Evolutionary conservation across 78 protist genomes (phyloP).

Genomic region (Dictyostelium purpureum): DNA sequence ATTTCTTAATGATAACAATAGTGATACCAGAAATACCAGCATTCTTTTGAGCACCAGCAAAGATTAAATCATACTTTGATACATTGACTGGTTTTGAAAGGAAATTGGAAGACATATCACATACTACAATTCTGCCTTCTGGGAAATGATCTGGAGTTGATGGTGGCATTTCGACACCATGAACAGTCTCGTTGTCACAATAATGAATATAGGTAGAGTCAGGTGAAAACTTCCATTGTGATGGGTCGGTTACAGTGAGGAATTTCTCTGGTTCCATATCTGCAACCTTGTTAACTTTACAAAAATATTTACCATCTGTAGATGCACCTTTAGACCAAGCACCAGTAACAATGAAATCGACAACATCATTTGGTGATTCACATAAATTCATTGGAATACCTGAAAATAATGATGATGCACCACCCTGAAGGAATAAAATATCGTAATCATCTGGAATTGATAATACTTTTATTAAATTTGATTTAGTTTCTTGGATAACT

Average conservation of each 20-base stretch:
- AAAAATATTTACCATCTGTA: slow-evolving; percentile 85
- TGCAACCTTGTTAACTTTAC: slow-evolving; percentile 78
- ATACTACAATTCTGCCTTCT: slow-evolving; percentile 83
- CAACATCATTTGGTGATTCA: slow-evolving; percentile 22
- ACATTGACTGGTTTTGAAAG: slow-evolving; percentile 89
- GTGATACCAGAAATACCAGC: slow-evolving; percentile 96
- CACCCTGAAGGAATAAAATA: slow-evolving; percentile 97
- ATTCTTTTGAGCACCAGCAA: slow-evolving; percentile 98
- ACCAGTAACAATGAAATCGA: slow-evolving; percentile 96
- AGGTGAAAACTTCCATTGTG: slow-evolving; percentile 78
- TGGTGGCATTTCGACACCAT: slow-evolving; percentile 88
- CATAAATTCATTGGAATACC: slow-evolving; percentile 95
- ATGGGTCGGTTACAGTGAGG: slow-evolving; percentile 26
- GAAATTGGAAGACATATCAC: slow-evolving; percentile 96
- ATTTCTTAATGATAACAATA: slow-evolving; percentile 86
- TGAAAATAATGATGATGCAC: slow-evolving; percentile 95
- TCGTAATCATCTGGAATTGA: slow-evolving; percentile 92
- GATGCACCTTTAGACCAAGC: slow-evolving; percentile 95
- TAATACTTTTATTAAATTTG: slow-evolving; percentile 49
- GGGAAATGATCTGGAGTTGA: not conserved
- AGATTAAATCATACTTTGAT: slow-evolving; percentile 94
- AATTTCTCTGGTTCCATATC: slow-evolving; percentile 42
- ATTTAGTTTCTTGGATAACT: slow-evolving; percentile 61
- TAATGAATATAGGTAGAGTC: slow-evolving; percentile 91
- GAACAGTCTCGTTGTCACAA: slow-evolving; percentile 97